Conservation (phyloP, 2,329 filamentous ascomycete genomes). For the Knoxdaviesia capensis region DNA sequence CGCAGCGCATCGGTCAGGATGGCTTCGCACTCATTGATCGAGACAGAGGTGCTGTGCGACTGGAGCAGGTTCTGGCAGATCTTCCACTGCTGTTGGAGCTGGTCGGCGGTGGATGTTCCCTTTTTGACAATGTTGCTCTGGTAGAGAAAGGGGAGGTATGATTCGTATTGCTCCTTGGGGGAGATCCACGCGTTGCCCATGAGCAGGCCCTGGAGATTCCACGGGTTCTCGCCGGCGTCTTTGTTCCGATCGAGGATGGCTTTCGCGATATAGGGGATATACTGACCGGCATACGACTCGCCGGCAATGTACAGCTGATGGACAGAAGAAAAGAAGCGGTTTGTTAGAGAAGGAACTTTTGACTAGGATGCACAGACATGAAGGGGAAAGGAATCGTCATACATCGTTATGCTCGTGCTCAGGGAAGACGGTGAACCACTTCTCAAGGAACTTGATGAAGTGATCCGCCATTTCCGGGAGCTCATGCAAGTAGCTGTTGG, state of each 20-base stretch:
- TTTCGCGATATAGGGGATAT: slow-evolving; percentile 92
- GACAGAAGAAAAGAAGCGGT: not conserved
- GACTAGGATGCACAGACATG: not conserved
- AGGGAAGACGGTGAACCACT: slow-evolving; percentile 78
- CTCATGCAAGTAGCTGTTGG: slow-evolving; percentile 68
- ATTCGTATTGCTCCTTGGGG: slow-evolving; percentile 70
- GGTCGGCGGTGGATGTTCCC: slow-evolving; percentile 31
- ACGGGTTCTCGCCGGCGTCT: slow-evolving; percentile 24
- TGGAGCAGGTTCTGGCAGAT: slow-evolving; percentile 46
- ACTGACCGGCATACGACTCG: slow-evolving; percentile 85
- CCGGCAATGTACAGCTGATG: slow-evolving; percentile 75
- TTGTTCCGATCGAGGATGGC: slow-evolving; percentile 80
- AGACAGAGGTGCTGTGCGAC: slow-evolving; percentile 25
- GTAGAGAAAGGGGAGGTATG: slow-evolving; percentile 69
- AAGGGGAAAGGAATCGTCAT: slow-evolving; percentile 14
- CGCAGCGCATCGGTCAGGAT: slow-evolving; percentile 57
- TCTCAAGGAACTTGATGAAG: slow-evolving; percentile 74
- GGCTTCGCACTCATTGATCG: slow-evolving; percentile 50
- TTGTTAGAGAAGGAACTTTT: not conserved
- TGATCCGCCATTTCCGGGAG: slow-evolving; percentile 76
- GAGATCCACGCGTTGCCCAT: slow-evolving; percentile 99
- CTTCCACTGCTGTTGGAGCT: slow-evolving; percentile 48
- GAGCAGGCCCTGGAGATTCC: slow-evolving; percentile 68
- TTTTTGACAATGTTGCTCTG: slow-evolving; percentile 52
- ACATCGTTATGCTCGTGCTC: slow-evolving; percentile 87